These are phyloP conservation scores for Boeremia lycopersici DNA, from an alignment of 2,329 filamentous ascomycete species.

Conservation along the genomic window DNA sequence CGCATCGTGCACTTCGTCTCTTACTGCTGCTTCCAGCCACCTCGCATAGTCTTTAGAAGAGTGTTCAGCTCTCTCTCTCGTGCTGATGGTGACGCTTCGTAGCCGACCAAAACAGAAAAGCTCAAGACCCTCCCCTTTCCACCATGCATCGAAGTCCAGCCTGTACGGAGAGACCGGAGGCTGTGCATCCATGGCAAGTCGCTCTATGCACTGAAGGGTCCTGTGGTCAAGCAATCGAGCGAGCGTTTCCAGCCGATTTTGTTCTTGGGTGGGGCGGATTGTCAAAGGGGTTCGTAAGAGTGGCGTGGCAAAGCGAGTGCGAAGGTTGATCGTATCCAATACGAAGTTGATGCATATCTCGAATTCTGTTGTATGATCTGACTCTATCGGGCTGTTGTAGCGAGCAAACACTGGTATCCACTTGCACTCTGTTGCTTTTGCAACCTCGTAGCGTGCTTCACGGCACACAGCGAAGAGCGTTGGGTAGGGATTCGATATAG, in stretches of 20 bases:
- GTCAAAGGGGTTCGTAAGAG: not conserved
- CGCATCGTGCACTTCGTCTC: not conserved
- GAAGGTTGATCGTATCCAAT: not conserved
- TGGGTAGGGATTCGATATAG: constrained; percentile 5
- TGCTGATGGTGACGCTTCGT: not conserved
- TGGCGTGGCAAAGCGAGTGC: not conserved
- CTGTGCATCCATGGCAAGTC: not conserved
- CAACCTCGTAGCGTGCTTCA: not conserved
- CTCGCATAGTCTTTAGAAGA: not conserved
- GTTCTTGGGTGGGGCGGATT: not conserved
- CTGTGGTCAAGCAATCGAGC: not conserved
- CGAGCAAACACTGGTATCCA: not conserved
- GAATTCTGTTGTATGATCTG: not conserved
- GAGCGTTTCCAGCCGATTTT: not conserved
- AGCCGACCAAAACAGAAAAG: constrained; percentile 4
- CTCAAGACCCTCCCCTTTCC: constrained; percentile 11
- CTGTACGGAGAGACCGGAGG: not conserved
- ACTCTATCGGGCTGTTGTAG: not conserved
- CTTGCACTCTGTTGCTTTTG: constrained; percentile 1
- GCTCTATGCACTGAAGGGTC: not conserved
- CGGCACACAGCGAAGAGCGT: not conserved
- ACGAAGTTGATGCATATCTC: not conserved
- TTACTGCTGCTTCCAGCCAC: not conserved
- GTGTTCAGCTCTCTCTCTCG: not conserved
- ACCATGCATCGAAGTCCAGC: constrained; percentile 3